Evolutionary conservation across 2,329 filamentous ascomycete species (phyloP).

Genomic region (Thielaviopsis ethacetica): DNA sequence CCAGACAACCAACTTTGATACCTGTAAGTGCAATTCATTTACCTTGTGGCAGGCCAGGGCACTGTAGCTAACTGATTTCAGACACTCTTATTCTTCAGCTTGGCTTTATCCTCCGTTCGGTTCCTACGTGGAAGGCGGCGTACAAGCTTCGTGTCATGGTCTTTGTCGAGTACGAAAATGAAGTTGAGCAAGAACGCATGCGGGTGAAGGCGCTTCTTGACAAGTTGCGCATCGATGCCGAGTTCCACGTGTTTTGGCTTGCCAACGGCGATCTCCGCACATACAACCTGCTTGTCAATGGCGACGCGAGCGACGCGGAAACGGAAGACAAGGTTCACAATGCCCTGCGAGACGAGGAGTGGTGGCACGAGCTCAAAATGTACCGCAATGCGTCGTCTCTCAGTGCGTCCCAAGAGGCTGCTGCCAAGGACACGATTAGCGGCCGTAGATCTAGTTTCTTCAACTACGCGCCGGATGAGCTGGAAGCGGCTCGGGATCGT

Average conservation of each 20-base stretch:
- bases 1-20: conserved; percentile 80
- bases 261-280: conserved; percentile 54
- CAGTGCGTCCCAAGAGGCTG: neutral
- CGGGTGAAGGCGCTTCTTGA: conserved; percentile 59
- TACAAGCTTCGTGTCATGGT: conserved; percentile 64
- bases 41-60: neutral
- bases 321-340: conserved; percentile 45
- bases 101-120: conserved; percentile 69
- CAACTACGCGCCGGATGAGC: neutral
- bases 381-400: conserved; percentile 28
- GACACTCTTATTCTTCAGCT: conserved; percentile 70
- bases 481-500: neutral
- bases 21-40: conserved; percentile 38
- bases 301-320: conserved; percentile 33
- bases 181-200: conserved; percentile 62
- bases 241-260: conserved; percentile 68
- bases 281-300: conserved; percentile 68
- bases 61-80: conserved; percentile 17
- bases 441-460: neutral
- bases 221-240: conserved; percentile 66
- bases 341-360: conserved; percentile 53
- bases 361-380: conserved; percentile 64
- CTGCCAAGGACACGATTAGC: neutral
- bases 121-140: conserved; percentile 60
- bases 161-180: conserved; percentile 77